Conservation (phyloP, 805 yeast species). For the Groenewaldozyma salmanticensis region DNA sequence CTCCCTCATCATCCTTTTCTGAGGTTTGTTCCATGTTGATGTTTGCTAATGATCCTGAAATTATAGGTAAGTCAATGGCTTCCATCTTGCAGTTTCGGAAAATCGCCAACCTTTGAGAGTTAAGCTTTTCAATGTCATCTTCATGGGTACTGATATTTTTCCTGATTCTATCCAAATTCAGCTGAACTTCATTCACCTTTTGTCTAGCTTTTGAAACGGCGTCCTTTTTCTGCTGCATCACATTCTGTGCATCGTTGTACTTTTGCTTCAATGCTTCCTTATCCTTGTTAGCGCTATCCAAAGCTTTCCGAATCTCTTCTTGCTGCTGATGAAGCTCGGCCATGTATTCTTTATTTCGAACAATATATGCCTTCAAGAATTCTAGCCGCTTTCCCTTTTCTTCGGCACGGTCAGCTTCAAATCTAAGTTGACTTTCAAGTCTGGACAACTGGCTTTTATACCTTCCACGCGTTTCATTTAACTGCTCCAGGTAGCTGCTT, state of each 20-base stretch:
- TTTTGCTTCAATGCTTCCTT: constrained; percentile 23
- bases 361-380: constrained; percentile 27
- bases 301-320: constrained; percentile 12
- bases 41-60: constrained; percentile 48
- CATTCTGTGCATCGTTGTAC: constrained; percentile 31
- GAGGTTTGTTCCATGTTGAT: constrained; percentile 49
- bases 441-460: constrained; percentile 52
- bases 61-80: constrained; percentile 52
- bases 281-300: constrained; percentile 9
- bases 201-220: constrained; percentile 18
- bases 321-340: constrained; percentile 29
- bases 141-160: constrained; percentile 25
- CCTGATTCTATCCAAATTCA: constrained; percentile 4
- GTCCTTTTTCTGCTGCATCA: constrained; percentile 13
- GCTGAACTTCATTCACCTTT: constrained; percentile 21
- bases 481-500: constrained; percentile 31
- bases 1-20: constrained; percentile 25
- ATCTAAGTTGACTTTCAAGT: constrained; percentile 49
- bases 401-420: constrained; percentile 51
- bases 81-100: constrained; percentile 70
- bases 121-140: constrained; percentile 43
- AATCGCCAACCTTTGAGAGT: constrained; percentile 42
- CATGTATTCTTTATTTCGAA: constrained; percentile 32
- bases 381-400: constrained; percentile 42
- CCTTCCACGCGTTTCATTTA: constrained; percentile 34